phyloP scores from a whole-genome alignment of 768 basidiomycete genomes.

The Boletus pseudopeckii region DNA sequence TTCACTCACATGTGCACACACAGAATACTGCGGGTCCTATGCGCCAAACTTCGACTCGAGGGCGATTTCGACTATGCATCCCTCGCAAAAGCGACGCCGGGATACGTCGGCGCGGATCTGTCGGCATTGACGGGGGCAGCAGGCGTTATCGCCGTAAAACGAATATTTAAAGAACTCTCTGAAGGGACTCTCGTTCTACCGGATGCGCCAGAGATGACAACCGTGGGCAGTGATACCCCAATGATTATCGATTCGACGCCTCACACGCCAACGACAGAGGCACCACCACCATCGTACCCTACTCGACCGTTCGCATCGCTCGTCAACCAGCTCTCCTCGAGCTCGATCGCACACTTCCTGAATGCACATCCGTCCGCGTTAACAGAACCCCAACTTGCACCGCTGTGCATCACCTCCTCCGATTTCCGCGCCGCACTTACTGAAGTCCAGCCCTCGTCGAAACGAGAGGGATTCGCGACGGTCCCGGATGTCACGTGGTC shows the following conservation, averaged over 20 bases:
- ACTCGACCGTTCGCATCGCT: conserved; percentile 35
- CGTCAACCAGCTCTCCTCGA: conserved; percentile 41
- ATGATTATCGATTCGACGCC: conserved; percentile 39
- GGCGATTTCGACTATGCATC: conserved; percentile 84
- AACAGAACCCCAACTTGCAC: conserved; percentile 71
- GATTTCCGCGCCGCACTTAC: conserved; percentile 84
- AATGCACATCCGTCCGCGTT: conserved; percentile 81
- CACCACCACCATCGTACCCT: conserved; percentile 10
- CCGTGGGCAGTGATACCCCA: conserved; percentile 23
- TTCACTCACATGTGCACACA: neutral
- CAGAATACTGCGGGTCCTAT: conserved; percentile 87
- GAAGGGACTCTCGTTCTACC: conserved; percentile 61
- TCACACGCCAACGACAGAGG: conserved; percentile 19
- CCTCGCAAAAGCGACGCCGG: conserved; percentile 91
- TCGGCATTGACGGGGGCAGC: conserved; percentile 89
- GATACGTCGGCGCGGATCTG: conserved; percentile 95
- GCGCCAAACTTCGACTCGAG: conserved; percentile 75
- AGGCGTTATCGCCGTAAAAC: conserved; percentile 93
- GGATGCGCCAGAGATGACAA: conserved; percentile 24
- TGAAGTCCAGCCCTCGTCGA: conserved; percentile 92
- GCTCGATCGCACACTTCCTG: conserved; percentile 88
- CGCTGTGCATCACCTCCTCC: conserved; percentile 72
- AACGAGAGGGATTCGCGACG: conserved; percentile 96
- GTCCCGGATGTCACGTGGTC: conserved; percentile 95
- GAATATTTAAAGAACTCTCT: conserved; percentile 83